Conservation (phyloP, 208 protist genomes). For the Leishmania major region DNA sequence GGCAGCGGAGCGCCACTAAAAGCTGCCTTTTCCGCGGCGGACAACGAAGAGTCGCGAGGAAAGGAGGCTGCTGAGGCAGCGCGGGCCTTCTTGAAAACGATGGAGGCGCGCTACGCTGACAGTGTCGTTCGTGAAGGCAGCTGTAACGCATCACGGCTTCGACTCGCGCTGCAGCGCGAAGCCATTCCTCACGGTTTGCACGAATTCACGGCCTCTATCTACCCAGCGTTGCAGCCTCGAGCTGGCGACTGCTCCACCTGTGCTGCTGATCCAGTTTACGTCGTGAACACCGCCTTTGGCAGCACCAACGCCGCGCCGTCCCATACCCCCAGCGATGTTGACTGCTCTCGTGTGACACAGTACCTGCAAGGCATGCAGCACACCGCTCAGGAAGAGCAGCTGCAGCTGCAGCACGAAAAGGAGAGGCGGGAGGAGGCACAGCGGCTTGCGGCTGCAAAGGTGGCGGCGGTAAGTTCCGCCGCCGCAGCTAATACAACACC, state of each 20-base stretch:
- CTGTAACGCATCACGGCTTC: not conserved
- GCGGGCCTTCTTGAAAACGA: conserved; percentile 29
- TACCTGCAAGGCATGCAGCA: conserved; percentile 18
- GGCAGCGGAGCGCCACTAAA: not conserved
- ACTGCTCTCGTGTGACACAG: conserved; percentile 10
- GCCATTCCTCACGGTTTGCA: conserved; percentile 10
- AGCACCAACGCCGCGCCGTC: not conserved
- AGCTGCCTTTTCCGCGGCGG: not conserved
- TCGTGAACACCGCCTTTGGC: not conserved
- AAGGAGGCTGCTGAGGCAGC: not conserved
- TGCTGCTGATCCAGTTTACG: not conserved
- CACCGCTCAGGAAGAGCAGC: conserved; percentile 3
- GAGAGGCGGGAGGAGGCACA: not conserved
- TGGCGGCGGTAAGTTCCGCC: not conserved
- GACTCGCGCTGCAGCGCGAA: conserved; percentile 8
- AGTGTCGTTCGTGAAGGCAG: not conserved
- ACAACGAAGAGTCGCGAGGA: not conserved
- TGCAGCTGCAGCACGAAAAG: conserved; percentile 6
- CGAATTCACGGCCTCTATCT: conserved; percentile 2
- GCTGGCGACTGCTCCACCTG: not conserved
- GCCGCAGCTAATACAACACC: not conserved
- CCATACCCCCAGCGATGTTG: not conserved
- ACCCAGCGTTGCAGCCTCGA: not conserved
- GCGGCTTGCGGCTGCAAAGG: conserved; percentile 8
- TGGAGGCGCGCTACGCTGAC: conserved; percentile 15